These are phyloP conservation scores for Sphaerostilbella broomeana DNA, from an alignment of 2,329 filamentous ascomycete species.

Conservation along the genomic window DNA sequence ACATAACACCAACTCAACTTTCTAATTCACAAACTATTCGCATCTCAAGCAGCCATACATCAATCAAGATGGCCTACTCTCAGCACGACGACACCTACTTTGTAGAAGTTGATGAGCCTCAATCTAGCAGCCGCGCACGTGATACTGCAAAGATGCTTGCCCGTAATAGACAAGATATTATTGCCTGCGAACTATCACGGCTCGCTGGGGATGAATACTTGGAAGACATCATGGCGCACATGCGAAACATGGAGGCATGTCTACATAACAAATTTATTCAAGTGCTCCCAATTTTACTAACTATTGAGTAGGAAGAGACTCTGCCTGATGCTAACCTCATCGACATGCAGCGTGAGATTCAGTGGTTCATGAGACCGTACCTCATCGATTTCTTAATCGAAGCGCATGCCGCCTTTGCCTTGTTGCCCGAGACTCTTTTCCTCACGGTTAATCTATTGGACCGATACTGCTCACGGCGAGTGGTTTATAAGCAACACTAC, in stretches of 20 bases:
- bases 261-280: not conserved
- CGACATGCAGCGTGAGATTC: slow-evolving; percentile 97
- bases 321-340: slow-evolving; percentile 95
- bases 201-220: slow-evolving; percentile 84
- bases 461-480: slow-evolving; percentile 92
- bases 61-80: slow-evolving; percentile 41
- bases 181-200: slow-evolving; percentile 82
- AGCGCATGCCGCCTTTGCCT: slow-evolving; percentile 88
- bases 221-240: slow-evolving; percentile 89
- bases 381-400: slow-evolving; percentile 97
- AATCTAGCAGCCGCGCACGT: slow-evolving; percentile 57
- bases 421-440: slow-evolving; percentile 92
- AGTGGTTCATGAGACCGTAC: slow-evolving; percentile 99
- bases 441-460: slow-evolving; percentile 94
- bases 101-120: slow-evolving; percentile 48
- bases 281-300: slow-evolving; percentile 19
- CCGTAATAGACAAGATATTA: slow-evolving; percentile 76
- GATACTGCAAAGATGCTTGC: slow-evolving; percentile 74
- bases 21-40: slow-evolving; percentile 19
- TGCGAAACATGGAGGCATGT: slow-evolving; percentile 85
- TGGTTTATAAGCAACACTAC: slow-evolving; percentile 99
- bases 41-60: slow-evolving; percentile 11
- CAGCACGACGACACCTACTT: slow-evolving; percentile 44
- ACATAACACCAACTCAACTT: slow-evolving; percentile 16
- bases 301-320: slow-evolving; percentile 58